Evolutionary conservation across 345 rosid genomes (phyloP).

Genomic region (Microthlaspi erraticum): DNA sequence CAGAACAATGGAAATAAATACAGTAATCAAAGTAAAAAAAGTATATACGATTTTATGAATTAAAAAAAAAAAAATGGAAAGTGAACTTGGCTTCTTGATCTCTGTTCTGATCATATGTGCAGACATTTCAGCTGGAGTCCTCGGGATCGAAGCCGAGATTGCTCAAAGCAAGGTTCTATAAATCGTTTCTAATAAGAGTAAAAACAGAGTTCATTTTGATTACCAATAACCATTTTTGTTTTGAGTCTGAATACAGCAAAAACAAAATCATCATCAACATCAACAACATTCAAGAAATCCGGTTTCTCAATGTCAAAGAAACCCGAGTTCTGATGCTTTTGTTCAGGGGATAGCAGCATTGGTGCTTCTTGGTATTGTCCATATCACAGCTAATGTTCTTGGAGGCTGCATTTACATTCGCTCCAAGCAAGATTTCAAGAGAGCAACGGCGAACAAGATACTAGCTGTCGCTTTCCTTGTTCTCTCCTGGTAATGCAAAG

Average conservation of each 20-base stretch:
- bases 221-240: constrained; percentile 1
- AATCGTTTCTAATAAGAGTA: background rate
- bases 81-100: constrained; percentile 45
- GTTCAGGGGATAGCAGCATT: constrained; percentile 75
- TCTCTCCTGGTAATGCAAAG: constrained; percentile 68
- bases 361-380: constrained; percentile 64
- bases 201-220: background rate
- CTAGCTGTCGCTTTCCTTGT: constrained; percentile 73
- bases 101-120: constrained; percentile 47
- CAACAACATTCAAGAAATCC: constrained; percentile 63
- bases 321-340: constrained; percentile 73
- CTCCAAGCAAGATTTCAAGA: constrained; percentile 56
- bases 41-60: background rate
- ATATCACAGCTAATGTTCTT: constrained; percentile 58
- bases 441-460: constrained; percentile 69
- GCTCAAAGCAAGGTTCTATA: constrained; percentile 44
- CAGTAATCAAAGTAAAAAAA: constrained; percentile 8
- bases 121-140: constrained; percentile 47
- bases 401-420: constrained; percentile 75
- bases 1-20: constrained; percentile 32
- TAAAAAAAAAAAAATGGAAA: constrained; percentile 34
- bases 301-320: constrained; percentile 68
- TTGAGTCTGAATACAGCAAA: constrained; percentile 33
- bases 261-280: constrained; percentile 54
- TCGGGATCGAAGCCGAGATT: constrained; percentile 49